Evolutionary conservation across 2,329 filamentous ascomycete species (phyloP), one percentile per base, ranked within the genome.

Genomic region (Acrodontium crateriforme): DNA sequence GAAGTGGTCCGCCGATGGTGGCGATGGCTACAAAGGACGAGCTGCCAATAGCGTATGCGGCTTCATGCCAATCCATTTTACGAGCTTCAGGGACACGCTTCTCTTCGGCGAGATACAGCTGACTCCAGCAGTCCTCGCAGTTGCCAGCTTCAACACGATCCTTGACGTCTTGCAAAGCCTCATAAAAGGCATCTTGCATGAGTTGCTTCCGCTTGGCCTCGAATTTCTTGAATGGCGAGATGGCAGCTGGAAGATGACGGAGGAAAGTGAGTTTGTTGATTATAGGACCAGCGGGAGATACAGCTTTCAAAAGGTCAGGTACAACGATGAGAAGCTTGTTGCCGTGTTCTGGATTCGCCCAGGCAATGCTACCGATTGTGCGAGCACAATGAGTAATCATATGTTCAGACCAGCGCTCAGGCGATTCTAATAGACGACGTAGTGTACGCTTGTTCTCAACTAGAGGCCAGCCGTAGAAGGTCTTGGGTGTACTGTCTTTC

Each of bases 191-290:
- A 19, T 50, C 47, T 21, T 37, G 39, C 42, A 52, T 49, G 27
- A 44, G 34, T 24, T 40, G 37, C 25, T 42, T 47, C 15, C 47
- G 46, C 12, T 38, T 31, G 10, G 30, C 30, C 34, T 52, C 48
- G 5, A 32, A 28, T 28, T 44, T 29, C 34, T 50, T 50, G 36
- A 39, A 52, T 9, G 47, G 46, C 11, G 46, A 49, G 16, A 52
- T 38, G 5, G 39, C 30, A 11, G 40, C 39, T 0, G 48, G 48
- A 6, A 52, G 34, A 32, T 50, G 43, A 20, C 36, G 30, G 19
- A 52, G 36, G 42, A 50, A 50, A 15, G 47, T 46, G 8, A 52
- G 36, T 33, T 46, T 47, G 41, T 50, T 52, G 34, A 48, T 46
- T 26, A 52, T 37, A 3, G 48, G 47, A 22, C 24, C 42, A 16